phyloP scores from a whole-genome alignment of 2,329 filamentous ascomycete genomes.

The Cladosporium sp. region DNA sequence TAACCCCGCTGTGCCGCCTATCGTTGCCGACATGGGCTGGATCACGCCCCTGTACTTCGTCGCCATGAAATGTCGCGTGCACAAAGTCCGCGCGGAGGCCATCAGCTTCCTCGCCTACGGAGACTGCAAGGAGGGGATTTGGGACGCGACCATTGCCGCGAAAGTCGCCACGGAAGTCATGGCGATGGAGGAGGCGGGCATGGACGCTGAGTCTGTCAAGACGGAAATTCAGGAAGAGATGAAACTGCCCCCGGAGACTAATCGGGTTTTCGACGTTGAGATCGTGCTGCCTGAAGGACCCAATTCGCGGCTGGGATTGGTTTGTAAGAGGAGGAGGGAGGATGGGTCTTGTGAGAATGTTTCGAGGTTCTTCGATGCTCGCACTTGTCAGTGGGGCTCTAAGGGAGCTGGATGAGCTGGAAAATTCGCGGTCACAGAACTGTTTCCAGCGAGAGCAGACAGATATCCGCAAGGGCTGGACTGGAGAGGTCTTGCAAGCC shows the following conservation, averaged over 20 bases:
- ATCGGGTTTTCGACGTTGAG: constrained; percentile 3
- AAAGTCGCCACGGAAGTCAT: constrained; percentile 18
- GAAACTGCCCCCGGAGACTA: background rate
- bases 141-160: constrained; percentile 17
- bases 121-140: constrained; percentile 23
- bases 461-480: too few relatives aligned
- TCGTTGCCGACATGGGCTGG: constrained; percentile 11
- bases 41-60: constrained; percentile 21
- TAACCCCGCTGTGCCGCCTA: constrained; percentile 1
- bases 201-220: background rate
- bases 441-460: too few relatives aligned
- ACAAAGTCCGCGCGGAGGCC: constrained; percentile 19
- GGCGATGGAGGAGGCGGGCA: constrained; percentile 22
- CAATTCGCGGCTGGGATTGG: background rate
- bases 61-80: constrained; percentile 23
- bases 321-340: constrained; percentile 9
- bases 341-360: constrained; percentile 2
- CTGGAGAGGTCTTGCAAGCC: too few relatives aligned
- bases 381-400: background rate
- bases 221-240: background rate
- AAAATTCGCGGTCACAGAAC: too few relatives aligned
- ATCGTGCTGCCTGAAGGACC: constrained; percentile 4
- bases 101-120: constrained; percentile 19
- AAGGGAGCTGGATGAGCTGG: background rate
- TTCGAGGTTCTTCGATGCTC: background rate